Evolutionary conservation across 768 basidiomycete species (phyloP).

Genomic region (Rhodotorula toruloides): DNA sequence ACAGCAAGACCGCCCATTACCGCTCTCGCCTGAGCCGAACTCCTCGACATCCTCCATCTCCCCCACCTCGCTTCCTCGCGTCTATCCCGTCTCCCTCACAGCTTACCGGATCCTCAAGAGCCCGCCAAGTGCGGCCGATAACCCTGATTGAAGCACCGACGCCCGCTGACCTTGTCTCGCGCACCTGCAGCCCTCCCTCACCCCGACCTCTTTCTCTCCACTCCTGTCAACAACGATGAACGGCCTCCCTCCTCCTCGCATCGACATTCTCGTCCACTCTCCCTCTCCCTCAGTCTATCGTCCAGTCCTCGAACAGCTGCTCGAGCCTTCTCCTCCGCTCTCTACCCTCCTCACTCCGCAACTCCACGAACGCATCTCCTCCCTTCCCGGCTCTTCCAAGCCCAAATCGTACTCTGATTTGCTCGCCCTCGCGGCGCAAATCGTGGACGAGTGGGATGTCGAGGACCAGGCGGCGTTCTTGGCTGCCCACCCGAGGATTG

Average conservation of each 20-base stretch:
- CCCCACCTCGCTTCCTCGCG: too few species aligned
- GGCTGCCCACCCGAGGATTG: constrained; percentile 50
- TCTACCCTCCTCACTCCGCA: constrained; percentile 45
- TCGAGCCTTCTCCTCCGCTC: constrained; percentile 47
- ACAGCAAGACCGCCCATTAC: too few species aligned
- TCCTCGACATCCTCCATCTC: too few species aligned
- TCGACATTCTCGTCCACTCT: constrained; percentile 32
- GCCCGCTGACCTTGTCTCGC: not conserved
- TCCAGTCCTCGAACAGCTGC: constrained; percentile 42
- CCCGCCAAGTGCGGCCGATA: not conserved
- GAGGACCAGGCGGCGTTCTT: constrained; percentile 46
- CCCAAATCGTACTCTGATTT: constrained; percentile 37
- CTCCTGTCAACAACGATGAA: not conserved
- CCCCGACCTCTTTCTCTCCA: not conserved
- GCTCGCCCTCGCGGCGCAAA: constrained; percentile 39
- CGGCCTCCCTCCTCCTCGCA: constrained; percentile 27
- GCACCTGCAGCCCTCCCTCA: not conserved
- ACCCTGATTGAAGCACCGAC: too few species aligned
- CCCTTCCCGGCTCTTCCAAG: constrained; percentile 7
- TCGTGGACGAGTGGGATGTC: constrained; percentile 40
- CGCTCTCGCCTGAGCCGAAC: too few species aligned
- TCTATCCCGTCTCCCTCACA: too few species aligned
- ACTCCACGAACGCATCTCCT: constrained; percentile 32
- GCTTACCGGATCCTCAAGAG: too few species aligned
- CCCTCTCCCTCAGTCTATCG: constrained; percentile 17